Evolutionary conservation across 2,329 filamentous ascomycete genomes (phyloP).

Genomic region (Davidsoniella eucalypti): DNA sequence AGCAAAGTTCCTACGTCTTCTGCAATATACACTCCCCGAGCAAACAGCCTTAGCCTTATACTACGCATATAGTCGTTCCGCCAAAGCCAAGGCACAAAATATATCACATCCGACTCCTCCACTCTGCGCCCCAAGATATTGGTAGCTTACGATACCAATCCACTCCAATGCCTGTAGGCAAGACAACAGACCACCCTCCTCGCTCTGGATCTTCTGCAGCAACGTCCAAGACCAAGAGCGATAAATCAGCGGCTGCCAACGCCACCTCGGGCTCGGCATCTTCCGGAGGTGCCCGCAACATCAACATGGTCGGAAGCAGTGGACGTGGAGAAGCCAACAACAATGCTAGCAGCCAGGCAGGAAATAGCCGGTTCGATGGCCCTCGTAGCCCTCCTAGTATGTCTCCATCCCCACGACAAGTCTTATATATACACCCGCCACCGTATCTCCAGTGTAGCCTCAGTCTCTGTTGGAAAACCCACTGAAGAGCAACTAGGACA

Average conservation of each 20-base stretch:
- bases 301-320: slow-evolving; percentile 5
- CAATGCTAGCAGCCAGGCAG: slow-evolving; percentile 6
- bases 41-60: no score
- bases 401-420: slow-evolving; percentile 18
- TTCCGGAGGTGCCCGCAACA: slow-evolving; percentile 7
- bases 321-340: slow-evolving; percentile 1
- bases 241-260: slow-evolving; percentile 4
- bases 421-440: background rate
- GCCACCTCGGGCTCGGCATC: background rate
- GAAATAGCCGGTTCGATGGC: slow-evolving; percentile 33
- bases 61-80: background rate
- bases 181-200: slow-evolving; percentile 5
- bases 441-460: background rate
- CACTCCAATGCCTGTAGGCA: slow-evolving; percentile 9
- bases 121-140: background rate
- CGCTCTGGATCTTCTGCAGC: slow-evolving; percentile 7
- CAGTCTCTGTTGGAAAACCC: background rate
- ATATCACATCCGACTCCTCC: background rate
- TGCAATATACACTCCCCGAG: no score
- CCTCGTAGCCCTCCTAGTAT: slow-evolving; percentile 47
- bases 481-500: no score
- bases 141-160: background rate
- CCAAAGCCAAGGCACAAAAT: background rate
- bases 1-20: no score
- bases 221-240: slow-evolving; percentile 5